Conservation (phyloP, 2,329 filamentous ascomycete genomes). For the Boeremia exigua region DNA sequence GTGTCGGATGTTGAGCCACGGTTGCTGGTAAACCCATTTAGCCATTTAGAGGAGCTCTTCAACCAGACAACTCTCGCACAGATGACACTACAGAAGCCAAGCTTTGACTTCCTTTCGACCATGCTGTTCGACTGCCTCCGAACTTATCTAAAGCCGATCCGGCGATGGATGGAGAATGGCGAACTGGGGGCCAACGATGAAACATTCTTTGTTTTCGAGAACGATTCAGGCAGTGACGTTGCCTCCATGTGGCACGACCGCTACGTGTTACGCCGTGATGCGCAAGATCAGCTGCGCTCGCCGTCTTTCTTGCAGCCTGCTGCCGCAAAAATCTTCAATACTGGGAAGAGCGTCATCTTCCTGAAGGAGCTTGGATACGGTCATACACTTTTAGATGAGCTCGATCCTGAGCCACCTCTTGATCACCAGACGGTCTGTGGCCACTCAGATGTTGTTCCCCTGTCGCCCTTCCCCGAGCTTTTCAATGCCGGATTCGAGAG, state of each 20-base stretch:
- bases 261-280: conserved; percentile 69
- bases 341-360: conserved; percentile 87
- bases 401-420: conserved; percentile 48
- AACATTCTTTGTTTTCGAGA: conserved; percentile 76
- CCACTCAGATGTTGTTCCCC: conserved; percentile 44
- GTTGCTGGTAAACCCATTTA: conserved; percentile 61
- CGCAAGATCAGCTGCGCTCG: conserved; percentile 67
- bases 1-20: conserved; percentile 62
- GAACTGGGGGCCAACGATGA: conserved; percentile 69
- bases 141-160: conserved; percentile 80
- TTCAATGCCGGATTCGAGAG: conserved; percentile 73
- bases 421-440: conserved; percentile 65
- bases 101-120: conserved; percentile 68
- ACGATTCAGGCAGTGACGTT: conserved; percentile 62
- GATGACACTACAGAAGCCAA: conserved; percentile 66
- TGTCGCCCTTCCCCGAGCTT: conserved; percentile 75
- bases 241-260: conserved; percentile 77
- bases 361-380: conserved; percentile 73
- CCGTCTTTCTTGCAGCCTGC: conserved; percentile 77
- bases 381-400: conserved; percentile 25
- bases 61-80: conserved; percentile 73
- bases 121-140: conserved; percentile 84
- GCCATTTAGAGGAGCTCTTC: conserved; percentile 80
- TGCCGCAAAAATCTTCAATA: conserved; percentile 76
- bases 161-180: conserved; percentile 84